Conservation (phyloP, 1,139 yeast species). For the Scheffersomyces lignicola region DNA sequence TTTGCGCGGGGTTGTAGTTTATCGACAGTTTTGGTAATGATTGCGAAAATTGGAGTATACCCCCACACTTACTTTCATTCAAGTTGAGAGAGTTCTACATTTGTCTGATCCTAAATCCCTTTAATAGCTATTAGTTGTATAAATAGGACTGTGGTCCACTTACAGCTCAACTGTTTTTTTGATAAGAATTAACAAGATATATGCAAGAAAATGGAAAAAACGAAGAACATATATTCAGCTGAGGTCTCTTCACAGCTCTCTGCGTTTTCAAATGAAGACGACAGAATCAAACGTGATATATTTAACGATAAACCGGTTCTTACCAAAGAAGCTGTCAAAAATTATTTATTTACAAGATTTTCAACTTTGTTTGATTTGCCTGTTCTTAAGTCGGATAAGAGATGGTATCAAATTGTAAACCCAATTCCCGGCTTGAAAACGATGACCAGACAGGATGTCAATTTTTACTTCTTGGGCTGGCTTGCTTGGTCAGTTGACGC, state of each 20-base stretch:
- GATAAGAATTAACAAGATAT: no score
- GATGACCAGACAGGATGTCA: slow-evolving; percentile 43
- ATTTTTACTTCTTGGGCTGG: slow-evolving; percentile 62
- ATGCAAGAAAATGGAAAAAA: no score
- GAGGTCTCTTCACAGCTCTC: background rate
- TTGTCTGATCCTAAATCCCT: no score
- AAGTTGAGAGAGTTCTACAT: no score
- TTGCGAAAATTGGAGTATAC: no score
- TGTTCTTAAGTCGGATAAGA: slow-evolving; percentile 10
- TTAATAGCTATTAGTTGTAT: no score
- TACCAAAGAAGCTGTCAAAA: slow-evolving; percentile 19
- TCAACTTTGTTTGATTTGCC: slow-evolving; percentile 24
- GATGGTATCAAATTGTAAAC: slow-evolving; percentile 23
- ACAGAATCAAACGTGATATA: slow-evolving; percentile 9
- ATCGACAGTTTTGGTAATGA: no score
- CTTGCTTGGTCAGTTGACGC: slow-evolving; percentile 82
- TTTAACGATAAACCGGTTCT: slow-evolving; percentile 28
- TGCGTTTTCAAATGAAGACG: background rate
- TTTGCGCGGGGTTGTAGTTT: no score
- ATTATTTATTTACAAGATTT: slow-evolving; percentile 27
- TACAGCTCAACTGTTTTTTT: background rate
- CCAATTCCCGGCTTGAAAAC: slow-evolving; percentile 34
- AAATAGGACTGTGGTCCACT: background rate
- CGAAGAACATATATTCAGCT: background rate
- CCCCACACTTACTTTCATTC: no score